Conservation (phyloP, 2,329 filamentous ascomycete genomes). For the Pseudocercospora macadamiae region DNA sequence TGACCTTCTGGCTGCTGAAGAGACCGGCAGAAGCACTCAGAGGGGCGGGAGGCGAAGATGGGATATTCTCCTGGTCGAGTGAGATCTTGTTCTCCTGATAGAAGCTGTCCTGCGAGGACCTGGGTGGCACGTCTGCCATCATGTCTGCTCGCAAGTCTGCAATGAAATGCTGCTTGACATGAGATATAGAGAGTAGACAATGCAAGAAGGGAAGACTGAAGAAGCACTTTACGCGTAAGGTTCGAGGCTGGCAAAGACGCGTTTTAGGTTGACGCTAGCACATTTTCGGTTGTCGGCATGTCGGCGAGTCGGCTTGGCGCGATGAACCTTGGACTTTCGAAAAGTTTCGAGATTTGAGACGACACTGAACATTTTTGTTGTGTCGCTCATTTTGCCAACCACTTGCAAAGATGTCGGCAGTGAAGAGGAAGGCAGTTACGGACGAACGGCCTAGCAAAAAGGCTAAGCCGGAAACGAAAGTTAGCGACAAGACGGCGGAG, state of each 20-base stretch:
- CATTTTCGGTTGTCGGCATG: background rate
- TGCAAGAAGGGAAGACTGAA: background rate
- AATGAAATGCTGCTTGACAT: background rate
- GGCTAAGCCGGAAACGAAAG: slow-evolving; percentile 30
- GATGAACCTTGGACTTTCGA: too few species aligned
- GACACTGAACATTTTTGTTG: background rate
- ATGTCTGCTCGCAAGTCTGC: slow-evolving; percentile 8
- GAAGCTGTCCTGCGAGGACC: slow-evolving; percentile 39
- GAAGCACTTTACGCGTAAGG: slow-evolving; percentile 16
- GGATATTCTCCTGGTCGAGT: slow-evolving; percentile 38
- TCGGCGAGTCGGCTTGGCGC: background rate
- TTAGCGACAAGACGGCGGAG: slow-evolving; percentile 17
- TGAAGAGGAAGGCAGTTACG: slow-evolving; percentile 50
- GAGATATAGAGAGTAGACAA: slow-evolving; percentile 17
- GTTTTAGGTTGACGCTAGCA: slow-evolving; percentile 6
- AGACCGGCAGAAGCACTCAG: slow-evolving; percentile 15
- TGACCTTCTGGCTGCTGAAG: slow-evolving; percentile 43
- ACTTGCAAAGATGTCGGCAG: slow-evolving; percentile 44
- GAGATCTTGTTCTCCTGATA: slow-evolving; percentile 34
- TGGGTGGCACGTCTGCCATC: slow-evolving; percentile 35
- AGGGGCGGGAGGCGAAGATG: slow-evolving; percentile 33
- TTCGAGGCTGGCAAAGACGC: slow-evolving; percentile 11
- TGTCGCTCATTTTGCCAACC: background rate
- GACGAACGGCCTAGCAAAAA: slow-evolving; percentile 42
- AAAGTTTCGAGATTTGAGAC: background rate